Evolutionary conservation across 78 protist genomes (phyloP).

Genomic region (Dictyostelium purpureum): DNA sequence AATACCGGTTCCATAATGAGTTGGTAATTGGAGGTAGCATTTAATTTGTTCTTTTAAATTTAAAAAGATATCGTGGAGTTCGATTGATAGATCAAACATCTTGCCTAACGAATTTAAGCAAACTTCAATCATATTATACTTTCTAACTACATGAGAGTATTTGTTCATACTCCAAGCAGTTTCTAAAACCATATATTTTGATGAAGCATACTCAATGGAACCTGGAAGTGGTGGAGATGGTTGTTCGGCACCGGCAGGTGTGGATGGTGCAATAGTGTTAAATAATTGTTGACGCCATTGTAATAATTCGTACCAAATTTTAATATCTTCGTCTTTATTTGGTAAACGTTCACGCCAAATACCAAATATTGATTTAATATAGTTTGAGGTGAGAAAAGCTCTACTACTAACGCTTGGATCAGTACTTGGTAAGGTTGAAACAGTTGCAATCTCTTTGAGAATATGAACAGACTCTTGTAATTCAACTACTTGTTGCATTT

Average conservation of each 20-base stretch:
- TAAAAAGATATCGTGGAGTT: conserved; percentile 85
- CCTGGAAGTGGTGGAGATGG: not conserved
- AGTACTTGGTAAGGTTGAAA: not conserved
- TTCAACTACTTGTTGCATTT: conserved; percentile 74
- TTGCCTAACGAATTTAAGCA: conserved; percentile 73
- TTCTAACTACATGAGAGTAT: conserved; percentile 83
- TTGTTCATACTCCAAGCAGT: conserved; percentile 88
- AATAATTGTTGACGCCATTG: conserved; percentile 79
- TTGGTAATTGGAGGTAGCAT: conserved; percentile 82
- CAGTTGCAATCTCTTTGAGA: conserved; percentile 22
- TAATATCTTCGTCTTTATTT: conserved; percentile 79
- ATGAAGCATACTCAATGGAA: not conserved
- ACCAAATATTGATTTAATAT: conserved; percentile 72
- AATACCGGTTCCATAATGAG: conserved; percentile 74
- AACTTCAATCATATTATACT: conserved; percentile 85
- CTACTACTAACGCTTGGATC: not conserved
- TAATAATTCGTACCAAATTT: conserved; percentile 85
- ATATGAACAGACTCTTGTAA: conserved; percentile 57
- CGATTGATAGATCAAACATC: conserved; percentile 87
- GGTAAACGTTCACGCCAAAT: conserved; percentile 90
- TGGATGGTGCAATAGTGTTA: not conserved
- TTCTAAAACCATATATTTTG: conserved; percentile 28
- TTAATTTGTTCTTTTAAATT: conserved; percentile 88
- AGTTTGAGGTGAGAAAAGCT: conserved; percentile 26
- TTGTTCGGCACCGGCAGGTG: not conserved